Conservation (phyloP, 345 rosid species). For the Lepidium africanum region DNA sequence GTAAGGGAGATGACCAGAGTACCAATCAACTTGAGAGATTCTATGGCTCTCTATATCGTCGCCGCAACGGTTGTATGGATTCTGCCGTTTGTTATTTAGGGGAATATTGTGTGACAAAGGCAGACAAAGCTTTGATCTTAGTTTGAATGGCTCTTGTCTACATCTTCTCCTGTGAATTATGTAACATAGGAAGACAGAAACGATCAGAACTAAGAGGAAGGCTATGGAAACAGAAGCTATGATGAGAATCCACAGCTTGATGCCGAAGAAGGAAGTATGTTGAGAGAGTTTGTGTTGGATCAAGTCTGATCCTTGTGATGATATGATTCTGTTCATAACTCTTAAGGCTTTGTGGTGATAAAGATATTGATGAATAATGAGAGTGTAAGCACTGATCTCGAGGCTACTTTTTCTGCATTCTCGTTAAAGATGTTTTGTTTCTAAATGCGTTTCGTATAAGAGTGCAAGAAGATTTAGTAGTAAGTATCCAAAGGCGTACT, state of each 20-base stretch:
- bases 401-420: conserved; percentile 5
- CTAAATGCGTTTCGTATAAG: neutral
- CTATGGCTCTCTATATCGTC: conserved; percentile 22
- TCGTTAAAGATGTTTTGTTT: neutral
- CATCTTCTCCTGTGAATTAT: conserved; percentile 10
- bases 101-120: conserved; percentile 23
- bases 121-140: conserved; percentile 27
- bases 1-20: conserved; percentile 19
- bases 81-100: neutral
- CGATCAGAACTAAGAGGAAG: conserved; percentile 24
- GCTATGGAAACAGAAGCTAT: conserved; percentile 17
- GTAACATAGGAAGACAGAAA: conserved; percentile 26
- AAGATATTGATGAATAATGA: conserved; percentile 10
- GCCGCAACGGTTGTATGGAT: neutral
- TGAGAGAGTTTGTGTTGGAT: conserved; percentile 27
- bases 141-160: conserved; percentile 26
- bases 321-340: conserved; percentile 23
- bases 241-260: conserved; percentile 46
- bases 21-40: conserved; percentile 11
- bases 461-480: conserved; percentile 3
- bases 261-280: conserved; percentile 45
- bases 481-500: neutral
- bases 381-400: neutral
- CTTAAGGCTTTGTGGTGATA: conserved; percentile 4
- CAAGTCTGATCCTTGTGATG: conserved; percentile 16